A percentile compares a stretch with the other conserved stretches of the same genome.
phyloP scores from a whole-genome alignment of 2,329 filamentous ascomycete species.

The Fusarium denticulatum region DNA sequence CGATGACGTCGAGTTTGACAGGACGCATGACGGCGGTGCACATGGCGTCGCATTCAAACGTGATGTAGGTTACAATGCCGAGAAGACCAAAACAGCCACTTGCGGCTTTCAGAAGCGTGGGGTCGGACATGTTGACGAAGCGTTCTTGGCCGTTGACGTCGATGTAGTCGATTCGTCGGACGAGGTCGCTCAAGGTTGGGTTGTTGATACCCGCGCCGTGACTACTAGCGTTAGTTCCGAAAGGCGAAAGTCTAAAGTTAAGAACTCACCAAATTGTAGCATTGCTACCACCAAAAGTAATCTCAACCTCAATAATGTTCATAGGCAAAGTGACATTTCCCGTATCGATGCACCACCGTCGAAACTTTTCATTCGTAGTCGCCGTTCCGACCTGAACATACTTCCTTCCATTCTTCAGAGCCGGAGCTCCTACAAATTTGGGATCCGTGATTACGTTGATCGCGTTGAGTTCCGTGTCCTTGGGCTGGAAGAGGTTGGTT shows the following conservation, averaged over 20 bases:
- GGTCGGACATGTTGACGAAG: background rate
- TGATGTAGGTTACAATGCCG: background rate
- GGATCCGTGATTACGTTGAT: background rate
- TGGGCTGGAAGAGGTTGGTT: background rate
- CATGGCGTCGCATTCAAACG: background rate
- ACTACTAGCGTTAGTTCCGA: background rate
- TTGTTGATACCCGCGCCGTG: background rate
- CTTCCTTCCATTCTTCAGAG: background rate
- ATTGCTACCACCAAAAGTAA: background rate
- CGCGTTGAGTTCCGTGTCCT: background rate
- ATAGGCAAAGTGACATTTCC: background rate
- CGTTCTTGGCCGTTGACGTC: background rate
- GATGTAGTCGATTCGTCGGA: background rate
- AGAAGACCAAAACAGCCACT: background rate
- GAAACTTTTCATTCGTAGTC: background rate
- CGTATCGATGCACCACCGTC: background rate
- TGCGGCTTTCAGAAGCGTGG: background rate
- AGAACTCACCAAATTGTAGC: background rate
- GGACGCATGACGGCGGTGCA: background rate
- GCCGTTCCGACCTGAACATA: background rate
- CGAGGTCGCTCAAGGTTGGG: background rate
- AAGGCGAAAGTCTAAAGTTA: too few relatives aligned
- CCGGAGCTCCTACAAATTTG: background rate
- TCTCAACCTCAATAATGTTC: background rate
- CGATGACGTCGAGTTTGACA: background rate